These are phyloP conservation scores for Linanthus parryae DNA, from an alignment of 148 eudicot species.

Conservation along the genomic window DNA sequence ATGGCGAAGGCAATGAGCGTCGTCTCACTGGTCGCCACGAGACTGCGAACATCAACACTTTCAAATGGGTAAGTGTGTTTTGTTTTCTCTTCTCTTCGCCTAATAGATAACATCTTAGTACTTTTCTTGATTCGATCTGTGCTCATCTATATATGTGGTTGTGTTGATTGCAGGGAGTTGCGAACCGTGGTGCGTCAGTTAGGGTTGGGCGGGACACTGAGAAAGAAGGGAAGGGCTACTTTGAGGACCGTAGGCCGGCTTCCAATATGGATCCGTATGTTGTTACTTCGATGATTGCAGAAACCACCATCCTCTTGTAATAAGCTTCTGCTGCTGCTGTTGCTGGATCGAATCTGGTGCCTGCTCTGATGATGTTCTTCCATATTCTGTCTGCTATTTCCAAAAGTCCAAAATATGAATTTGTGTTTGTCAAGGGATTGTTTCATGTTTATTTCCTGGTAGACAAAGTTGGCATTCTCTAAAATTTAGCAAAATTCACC, in stretches of 20 bases:
- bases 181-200: conserved; percentile 48
- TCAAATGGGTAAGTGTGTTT: conserved; percentile 33
- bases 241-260: conserved; percentile 53
- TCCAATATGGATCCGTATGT: conserved; percentile 52
- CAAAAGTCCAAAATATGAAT: too few relatives aligned
- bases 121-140: too few relatives aligned
- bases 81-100: background rate
- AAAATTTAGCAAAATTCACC: too few relatives aligned
- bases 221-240: conserved; percentile 43
- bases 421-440: too few relatives aligned
- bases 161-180: conserved; percentile 33
- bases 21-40: conserved; percentile 52
- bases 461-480: too few relatives aligned
- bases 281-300: conserved; percentile 51
- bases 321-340: too few relatives aligned
- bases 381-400: too few relatives aligned
- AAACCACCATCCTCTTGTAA: conserved; percentile 39
- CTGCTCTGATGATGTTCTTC: too few relatives aligned
- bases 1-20: conserved; percentile 55
- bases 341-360: too few relatives aligned
- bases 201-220: conserved; percentile 49
- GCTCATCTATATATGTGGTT: background rate
- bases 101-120: too few relatives aligned
- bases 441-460: too few relatives aligned
- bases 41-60: conserved; percentile 42